Evolutionary conservation across 495 filamentous ascomycete species (phyloP).

Genomic region (Astrothelium subdiscretum): DNA sequence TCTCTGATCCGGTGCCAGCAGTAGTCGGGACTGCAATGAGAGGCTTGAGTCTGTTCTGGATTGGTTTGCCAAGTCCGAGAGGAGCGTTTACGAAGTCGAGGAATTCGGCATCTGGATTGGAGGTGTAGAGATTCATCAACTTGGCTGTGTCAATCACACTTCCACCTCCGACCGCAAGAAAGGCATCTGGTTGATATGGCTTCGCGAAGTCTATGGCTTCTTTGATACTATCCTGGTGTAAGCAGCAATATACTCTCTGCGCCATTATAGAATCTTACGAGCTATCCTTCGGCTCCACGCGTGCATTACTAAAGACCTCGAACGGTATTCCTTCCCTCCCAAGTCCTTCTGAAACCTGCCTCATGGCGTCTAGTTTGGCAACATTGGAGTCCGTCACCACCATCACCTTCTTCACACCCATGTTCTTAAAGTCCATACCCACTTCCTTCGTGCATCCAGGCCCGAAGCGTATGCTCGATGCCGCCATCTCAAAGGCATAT

Average conservation of each 20-base stretch:
- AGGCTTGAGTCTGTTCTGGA: conserved; percentile 65
- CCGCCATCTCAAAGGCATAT: conserved; percentile 97
- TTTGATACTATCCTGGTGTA: conserved; percentile 45
- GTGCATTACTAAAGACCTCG: conserved; percentile 63
- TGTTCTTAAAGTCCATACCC: conserved; percentile 96
- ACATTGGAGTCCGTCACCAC: conserved; percentile 84
- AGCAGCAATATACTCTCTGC: neutral
- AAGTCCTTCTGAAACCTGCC: conserved; percentile 66
- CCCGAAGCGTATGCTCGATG: conserved; percentile 86
- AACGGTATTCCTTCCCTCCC: conserved; percentile 66
- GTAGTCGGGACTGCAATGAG: conserved; percentile 92
- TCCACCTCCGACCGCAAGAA: conserved; percentile 74
- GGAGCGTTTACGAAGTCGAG: conserved; percentile 97
- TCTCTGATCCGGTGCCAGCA: conserved; percentile 89
- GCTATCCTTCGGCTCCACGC: conserved; percentile 86
- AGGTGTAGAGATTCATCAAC: conserved; percentile 91
- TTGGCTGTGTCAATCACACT: conserved; percentile 91
- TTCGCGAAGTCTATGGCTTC: conserved; percentile 80
- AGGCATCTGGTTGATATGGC: conserved; percentile 69
- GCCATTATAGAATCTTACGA: conserved; percentile 41
- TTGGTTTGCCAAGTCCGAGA: conserved; percentile 74
- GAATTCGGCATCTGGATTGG: conserved; percentile 79
- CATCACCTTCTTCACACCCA: conserved; percentile 74
- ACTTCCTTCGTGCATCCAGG: conserved; percentile 90
- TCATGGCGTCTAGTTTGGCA: conserved; percentile 69